phyloP scores from a whole-genome alignment of 1,284 basidiomycete genomes.

The Apiotrichum sp. region DNA sequence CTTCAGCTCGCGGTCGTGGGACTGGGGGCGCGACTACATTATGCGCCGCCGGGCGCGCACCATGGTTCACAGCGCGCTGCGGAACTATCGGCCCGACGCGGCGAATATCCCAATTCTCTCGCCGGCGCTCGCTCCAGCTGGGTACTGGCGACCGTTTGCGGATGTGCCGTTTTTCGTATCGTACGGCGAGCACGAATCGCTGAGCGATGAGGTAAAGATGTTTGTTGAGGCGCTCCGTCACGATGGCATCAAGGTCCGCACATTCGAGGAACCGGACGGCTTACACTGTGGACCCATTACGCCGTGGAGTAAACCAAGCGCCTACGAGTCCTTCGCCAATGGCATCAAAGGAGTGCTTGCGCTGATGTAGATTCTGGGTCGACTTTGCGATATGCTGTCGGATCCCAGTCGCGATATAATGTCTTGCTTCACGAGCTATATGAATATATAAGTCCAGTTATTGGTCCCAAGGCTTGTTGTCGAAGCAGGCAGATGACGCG shows the following conservation, averaged over 20 bases:
- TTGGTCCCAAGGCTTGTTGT: no score
- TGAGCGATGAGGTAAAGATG: slow-evolving; percentile 30
- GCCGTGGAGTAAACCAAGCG: neutral
- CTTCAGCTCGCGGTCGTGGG: slow-evolving; percentile 13
- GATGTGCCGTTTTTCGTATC: slow-evolving; percentile 26
- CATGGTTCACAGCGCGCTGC: slow-evolving; percentile 10
- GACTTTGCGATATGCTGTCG: no score
- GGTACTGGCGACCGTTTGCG: slow-evolving; percentile 18
- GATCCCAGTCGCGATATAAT: no score
- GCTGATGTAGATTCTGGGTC: neutral
- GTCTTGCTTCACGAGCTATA: no score
- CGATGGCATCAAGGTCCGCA: slow-evolving; percentile 26
- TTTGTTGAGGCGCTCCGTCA: slow-evolving; percentile 26
- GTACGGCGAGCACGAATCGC: slow-evolving; percentile 33
- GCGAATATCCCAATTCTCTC: slow-evolving; percentile 14
- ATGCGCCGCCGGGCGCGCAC: neutral
- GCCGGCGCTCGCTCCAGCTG: slow-evolving; percentile 15
- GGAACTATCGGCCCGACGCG: slow-evolving; percentile 13
- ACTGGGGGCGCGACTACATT: slow-evolving; percentile 11
- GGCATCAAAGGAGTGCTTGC: neutral
- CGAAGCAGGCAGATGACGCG: no score
- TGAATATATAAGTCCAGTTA: no score
- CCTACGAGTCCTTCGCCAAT: neutral
- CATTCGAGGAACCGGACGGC: slow-evolving; percentile 1
- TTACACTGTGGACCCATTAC: neutral